Evolutionary conservation across 1,284 basidiomycete species (phyloP).

Genomic region (Takashimella tepidaria): DNA sequence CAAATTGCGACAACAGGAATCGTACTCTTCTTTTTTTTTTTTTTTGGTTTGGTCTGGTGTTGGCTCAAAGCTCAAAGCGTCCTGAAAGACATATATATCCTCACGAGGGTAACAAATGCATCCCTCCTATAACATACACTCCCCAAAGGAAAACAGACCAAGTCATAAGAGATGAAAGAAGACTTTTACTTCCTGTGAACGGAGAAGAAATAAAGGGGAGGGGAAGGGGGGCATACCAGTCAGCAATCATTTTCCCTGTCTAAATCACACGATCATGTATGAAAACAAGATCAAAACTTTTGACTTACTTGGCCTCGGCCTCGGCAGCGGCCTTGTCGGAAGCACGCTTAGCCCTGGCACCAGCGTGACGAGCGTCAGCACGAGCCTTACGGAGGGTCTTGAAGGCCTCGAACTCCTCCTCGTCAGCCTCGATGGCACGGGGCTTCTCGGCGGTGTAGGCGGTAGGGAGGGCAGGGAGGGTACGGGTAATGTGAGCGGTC

Average conservation of each 20-base stretch:
- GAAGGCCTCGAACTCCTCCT: constrained; percentile 86
- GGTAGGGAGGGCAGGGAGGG: constrained; percentile 63
- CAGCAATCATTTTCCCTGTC: too few relatives aligned
- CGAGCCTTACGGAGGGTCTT: constrained; percentile 82
- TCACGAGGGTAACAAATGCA: neutral
- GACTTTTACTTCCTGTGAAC: neutral
- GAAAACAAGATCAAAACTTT: too few relatives aligned
- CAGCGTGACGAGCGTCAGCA: constrained; percentile 78
- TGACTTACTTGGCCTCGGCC: constrained; percentile 40
- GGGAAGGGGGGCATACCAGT: too few relatives aligned
- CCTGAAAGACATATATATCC: too few relatives aligned
- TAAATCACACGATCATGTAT: too few relatives aligned
- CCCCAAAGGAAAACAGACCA: neutral
- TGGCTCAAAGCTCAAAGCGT: too few relatives aligned
- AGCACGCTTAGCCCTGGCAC: constrained; percentile 67
- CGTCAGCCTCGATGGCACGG: constrained; percentile 88
- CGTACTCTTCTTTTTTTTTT: too few relatives aligned
- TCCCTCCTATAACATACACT: neutral
- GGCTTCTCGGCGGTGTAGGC: constrained; percentile 72
- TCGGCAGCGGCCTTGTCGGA: constrained; percentile 49
- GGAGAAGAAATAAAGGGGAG: too few relatives aligned
- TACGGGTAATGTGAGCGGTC: constrained; percentile 70
- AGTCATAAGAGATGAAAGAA: neutral
- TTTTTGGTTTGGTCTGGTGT: too few relatives aligned
- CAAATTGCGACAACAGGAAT: too few relatives aligned